Base-by-base conservation (phyloP, 179 eudicot species). In the Carnegiea gigantea region DNA sequence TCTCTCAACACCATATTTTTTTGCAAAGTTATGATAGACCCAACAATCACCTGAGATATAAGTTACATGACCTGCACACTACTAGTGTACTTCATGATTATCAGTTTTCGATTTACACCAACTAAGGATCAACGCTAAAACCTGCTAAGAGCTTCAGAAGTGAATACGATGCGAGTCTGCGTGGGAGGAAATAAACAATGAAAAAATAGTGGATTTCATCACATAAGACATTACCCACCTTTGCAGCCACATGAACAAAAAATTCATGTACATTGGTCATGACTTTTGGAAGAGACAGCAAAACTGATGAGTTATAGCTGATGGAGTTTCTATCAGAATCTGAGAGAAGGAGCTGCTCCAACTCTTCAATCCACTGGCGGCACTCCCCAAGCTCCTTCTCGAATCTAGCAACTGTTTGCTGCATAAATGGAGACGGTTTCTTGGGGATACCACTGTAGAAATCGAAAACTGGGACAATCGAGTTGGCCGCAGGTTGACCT, bases 221-320 rank as follows among this genome's bases (percentile, higher is more conserved):
- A 28, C 4, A 76, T 23, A 46, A 21, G 43, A 36, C 13, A 79
- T 81, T 86, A 93, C 98, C 98, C 86, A 93, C 99, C 99, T 93
- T 96, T 53, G 99, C 97, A 24, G 98, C 99, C 76, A 96, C 99
- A 82, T 96, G 97, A 67, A 94, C 92, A 87, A 96, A 96, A 84
- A 94, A 96, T 80, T 91, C 99, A 83, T 94, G 99, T 68, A 93
- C 97, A 64, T 96, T 94, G 57, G 92, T 80, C 89, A 96, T 87
- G 86, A 95, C 97, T 82, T 95, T 93, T 54, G 99, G 99, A 85
- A 96, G 93, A 87, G 97, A 92, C 86, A 91, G 97, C 89, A 93
- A 80, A 79, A 94, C 81, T 1, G 98, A 94, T 23, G 91, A 86
- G 82, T 85, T 88, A 44, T 84, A 86, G 78, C 77, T 88, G 54